Base-by-base conservation (phyloP, 202 grass and related monocot species). In the Brachypodium distachyon region DNA sequence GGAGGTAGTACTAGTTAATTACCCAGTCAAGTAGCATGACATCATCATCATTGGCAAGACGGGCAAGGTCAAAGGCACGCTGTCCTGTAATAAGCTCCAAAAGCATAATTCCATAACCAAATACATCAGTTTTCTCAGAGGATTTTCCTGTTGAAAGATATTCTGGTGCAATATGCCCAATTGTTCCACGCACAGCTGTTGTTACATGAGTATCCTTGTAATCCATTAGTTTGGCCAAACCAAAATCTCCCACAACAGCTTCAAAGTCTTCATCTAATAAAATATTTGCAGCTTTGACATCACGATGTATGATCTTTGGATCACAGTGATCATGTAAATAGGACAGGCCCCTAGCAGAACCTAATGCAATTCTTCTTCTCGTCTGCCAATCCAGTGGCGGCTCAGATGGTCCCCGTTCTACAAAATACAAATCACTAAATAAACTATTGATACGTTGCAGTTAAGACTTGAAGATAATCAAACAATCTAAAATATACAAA, bases 181-280 rank as follows among this genome's bases (percentile, higher is more conserved):
- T 98, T 36, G 95, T 98, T 73, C 95, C 95, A 57, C 95, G 89
- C 40, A 98, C 95, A 16, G 95, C 95, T 25, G 95, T 98, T 18
- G 95, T 98, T 46, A 98, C 95, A 90, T 98, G 95, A 25, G 95
- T 98, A 84, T 98, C 95, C 82, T 98, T 98, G 77, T 98, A 98
- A 80, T 98, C 91, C 91, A 98, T 94, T 73, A 98, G 83, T 85
- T 92, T 98, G 10, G 95, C 95, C 82, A 98, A 90, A 72, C 95
- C 95, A 83, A 98, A 98, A 80, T 98, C 95, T 16, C 94, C 95
- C 29, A 98, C 95, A 73, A 98, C 95, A 43, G 95, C 95, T 79
- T 98, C 95, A 21, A 87, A 98, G 16, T 92, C 89, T 84, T 98
- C 95, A 74, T 98, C 91, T 41, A 98, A 78, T 75, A 98, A 86